Conservation (phyloP, 2,329 filamentous ascomycete species). For the Aspergillus tamarii region DNA sequence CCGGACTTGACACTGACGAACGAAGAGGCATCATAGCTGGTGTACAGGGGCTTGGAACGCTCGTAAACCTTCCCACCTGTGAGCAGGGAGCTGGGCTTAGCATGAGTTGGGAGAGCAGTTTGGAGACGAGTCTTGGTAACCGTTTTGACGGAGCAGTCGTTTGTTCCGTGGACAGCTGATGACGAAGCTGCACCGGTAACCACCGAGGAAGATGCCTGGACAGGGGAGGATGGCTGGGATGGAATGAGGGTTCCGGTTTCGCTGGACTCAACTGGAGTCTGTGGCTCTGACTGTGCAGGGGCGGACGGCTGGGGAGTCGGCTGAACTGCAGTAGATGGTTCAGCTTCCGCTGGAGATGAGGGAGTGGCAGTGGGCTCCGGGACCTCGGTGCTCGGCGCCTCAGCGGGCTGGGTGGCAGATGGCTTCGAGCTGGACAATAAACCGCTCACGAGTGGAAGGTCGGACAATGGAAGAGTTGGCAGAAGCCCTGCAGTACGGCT, state of each 20-base stretch:
- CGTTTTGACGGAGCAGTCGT: conserved; percentile 32
- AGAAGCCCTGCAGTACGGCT: neutral
- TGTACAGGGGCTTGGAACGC: conserved; percentile 87
- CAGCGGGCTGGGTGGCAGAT: neutral
- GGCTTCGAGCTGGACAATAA: conserved; percentile 14
- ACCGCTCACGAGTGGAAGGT: conserved; percentile 6
- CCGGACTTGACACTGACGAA: conserved; percentile 83
- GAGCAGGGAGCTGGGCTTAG: conserved; percentile 70
- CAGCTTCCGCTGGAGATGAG: neutral
- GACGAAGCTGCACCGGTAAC: conserved; percentile 7
- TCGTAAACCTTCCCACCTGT: conserved; percentile 72
- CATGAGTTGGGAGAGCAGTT: conserved; percentile 56
- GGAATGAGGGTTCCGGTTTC: neutral
- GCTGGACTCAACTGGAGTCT: neutral
- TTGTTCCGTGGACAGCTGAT: conserved; percentile 14
- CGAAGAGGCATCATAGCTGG: conserved; percentile 63
- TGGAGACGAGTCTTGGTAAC: conserved; percentile 58
- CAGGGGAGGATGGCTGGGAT: conserved; percentile 5
- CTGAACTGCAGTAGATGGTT: neutral
- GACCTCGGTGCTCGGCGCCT: neutral
- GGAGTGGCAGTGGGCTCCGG: neutral
- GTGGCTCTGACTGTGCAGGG: neutral
- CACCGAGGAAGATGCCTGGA: conserved; percentile 8
- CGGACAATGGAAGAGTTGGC: neutral
- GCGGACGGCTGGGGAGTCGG: neutral